Base-by-base conservation (phyloP, 768 basidiomycete species). In the Hydnomerulius pinastri region DNA sequence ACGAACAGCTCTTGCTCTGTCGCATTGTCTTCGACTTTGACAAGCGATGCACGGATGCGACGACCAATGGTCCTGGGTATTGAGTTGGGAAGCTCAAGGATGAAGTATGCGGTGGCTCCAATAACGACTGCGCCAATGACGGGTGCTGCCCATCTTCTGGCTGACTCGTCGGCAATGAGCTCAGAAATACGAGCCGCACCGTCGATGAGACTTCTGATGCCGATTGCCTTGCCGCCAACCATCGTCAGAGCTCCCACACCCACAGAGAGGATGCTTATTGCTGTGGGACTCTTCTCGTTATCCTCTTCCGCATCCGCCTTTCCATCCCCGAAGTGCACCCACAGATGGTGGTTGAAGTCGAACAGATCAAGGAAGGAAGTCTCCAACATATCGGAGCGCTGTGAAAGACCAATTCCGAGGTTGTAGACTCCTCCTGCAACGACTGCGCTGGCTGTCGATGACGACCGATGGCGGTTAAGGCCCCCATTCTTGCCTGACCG, bases 21-120 rank as follows among this genome's bases (percentile, higher is more conserved):
- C 17, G 74, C 71, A 20, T 67, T 73, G 25, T 76, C 76, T 37
- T 74, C 73, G n/a, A 65, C 56, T 27, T 68, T 73, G 13, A 77
- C 61, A 7, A 97, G 77, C 3, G 83, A 78, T 3, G 82, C 75
- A 54, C 80, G 81, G 49, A 98, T 83, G 46, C 92, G 82, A 48
- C 92, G 79, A 9, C 97, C 97, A 50, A 98, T 81, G 11, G 91
- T 96, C 51, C 82, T 80, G 36, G 97, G 96, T 58, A 99, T 86
- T 4, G 93, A 84, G 61, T 72, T 79, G 0, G 97, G 97, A 18
- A 99, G 79, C 61, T 97, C 93, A 58, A 90, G 72, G 47, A 98
- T 75, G 53, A 97, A 72, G 73, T 95, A 98, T 2, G 82, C 83
- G 1, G 83, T 81, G 20, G 87, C 70, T 12, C 92, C 91, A 51